Base-by-base conservation (phyloP, 169 alveolate species). In the Eimeria falciformis region DNA sequence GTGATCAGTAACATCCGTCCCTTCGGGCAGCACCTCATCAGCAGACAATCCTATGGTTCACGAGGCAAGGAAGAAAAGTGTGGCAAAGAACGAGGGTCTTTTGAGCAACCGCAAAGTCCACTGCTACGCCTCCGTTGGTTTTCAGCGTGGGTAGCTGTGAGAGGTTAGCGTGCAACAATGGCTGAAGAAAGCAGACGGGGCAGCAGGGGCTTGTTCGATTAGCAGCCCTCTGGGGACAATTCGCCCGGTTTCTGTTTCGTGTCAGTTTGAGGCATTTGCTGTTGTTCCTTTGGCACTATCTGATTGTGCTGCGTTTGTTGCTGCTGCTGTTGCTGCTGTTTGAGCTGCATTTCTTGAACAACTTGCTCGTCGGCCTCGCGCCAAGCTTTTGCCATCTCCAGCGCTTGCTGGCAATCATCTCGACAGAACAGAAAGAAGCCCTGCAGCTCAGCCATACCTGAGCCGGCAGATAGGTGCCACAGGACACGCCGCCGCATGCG, bases 401-500 rank as follows among this genome's bases (percentile, higher is more conserved):
- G 43, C 29, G 96, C 95, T 82, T 95, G 92, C 23, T 75, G 53
- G 11, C 95, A 91, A 53, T 94, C 95, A 12, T 94, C 94, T 58
- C 92, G 91, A 65, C 95, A 93, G 84, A 95, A 95, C 37, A 95
- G 91, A 87, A 96, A 94, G 94, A 95, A 96, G 6, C 97, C 96
- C 65, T 96, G 96, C 5, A 96, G 93, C 81, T 96, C 97, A 5
- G 97, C 97, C 97, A 96, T 96, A 29, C 96, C 94, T 91, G 91
- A n/a, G 29, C 55, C 9, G 27, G 66, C 62, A 46, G 4, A 2
- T n/a, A n/a, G 69, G 68, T 21, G 21, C n/a, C 21, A 56, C 21
- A 21, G 21, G 68, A 21, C 68, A 56, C 21, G 21, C 21, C 21
- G 21, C 68, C 21, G 68, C 68, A 56, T 21, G 21, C 68, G 21